phyloP scores from a whole-genome alignment of 1,284 basidiomycete genomes.

The Serendipita sp. region DNA sequence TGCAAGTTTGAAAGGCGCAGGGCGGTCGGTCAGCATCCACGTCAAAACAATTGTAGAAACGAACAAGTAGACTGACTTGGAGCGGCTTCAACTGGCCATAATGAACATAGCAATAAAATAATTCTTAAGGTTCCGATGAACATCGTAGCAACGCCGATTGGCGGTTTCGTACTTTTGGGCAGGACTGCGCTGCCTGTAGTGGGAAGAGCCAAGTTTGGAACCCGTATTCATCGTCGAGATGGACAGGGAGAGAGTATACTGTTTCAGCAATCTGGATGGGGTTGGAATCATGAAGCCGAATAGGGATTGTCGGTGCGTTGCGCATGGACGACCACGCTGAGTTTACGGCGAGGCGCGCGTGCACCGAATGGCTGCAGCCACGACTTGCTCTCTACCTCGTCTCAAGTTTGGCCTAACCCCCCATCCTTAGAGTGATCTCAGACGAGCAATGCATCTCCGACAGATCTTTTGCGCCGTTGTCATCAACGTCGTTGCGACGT shows the following conservation, averaged over 20 bases:
- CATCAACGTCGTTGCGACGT: slow-evolving; percentile 26
- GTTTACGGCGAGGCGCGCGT: no score
- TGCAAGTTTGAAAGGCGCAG: not conserved
- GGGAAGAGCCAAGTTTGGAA: not conserved
- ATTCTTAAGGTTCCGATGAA: not conserved
- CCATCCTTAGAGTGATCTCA: not conserved
- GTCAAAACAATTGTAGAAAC: slow-evolving; percentile 3
- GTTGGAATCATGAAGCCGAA: not conserved
- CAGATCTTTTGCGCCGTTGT: slow-evolving; percentile 15
- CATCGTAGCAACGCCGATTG: not conserved
- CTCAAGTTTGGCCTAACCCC: not conserved
- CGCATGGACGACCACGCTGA: not conserved
- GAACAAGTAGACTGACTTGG: not conserved
- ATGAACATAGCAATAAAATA: slow-evolving; percentile 1
- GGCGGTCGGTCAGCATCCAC: slow-evolving; percentile 6
- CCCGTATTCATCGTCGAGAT: not conserved
- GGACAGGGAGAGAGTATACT: not conserved
- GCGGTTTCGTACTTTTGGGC: not conserved
- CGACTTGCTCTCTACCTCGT: no score
- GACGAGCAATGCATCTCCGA: not conserved
- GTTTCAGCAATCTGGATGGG: no score
- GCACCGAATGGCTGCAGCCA: no score
- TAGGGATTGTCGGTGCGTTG: not conserved
- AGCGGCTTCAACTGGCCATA: not conserved
- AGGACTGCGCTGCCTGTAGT: not conserved